Base-by-base conservation (phyloP, 1,139 yeast species). In the Yamadazyma dushanensis region DNA sequence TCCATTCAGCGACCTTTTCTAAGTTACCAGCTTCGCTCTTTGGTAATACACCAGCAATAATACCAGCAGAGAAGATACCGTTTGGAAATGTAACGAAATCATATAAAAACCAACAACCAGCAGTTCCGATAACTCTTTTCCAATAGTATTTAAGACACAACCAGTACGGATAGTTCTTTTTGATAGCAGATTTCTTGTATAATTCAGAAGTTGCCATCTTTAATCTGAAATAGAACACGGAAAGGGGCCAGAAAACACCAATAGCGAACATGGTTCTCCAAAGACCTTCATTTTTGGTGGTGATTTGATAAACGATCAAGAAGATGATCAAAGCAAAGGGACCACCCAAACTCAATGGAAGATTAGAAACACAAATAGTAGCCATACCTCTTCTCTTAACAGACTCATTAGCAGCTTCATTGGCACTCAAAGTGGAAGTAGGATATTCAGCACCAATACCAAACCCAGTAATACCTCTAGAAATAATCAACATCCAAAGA, bases 391-490 rank as follows among this genome's bases (percentile, higher is more conserved):
- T 70, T 50, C 72, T 70, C 50, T 69, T 77, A 31, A 73, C 68
- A 2, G 79, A 67, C 43, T 76, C 80, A 52, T 83, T 81, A 2
- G 89, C 85, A 24, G 88, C 84, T 55, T 83, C 90, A 28, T 80
- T 75, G 1, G 88, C 87, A 20, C 84, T 68, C 2, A 82, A 73
- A 0, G 86, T 77, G 21, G 83, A 77, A 2, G 85, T 79, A 3
- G 86, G 85, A 54, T 83, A 81, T 54, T 84, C 92, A 16, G 88
- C 88, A 40, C 90, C 90, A 43, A 83, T 75, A 40, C 90, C 90
- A 43, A 80, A 76, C 35, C 90, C 90, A 32, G 83, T 76, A 16
- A 78, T 70, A 46, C 88, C 88, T 56, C 89, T 66, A 39, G 76
- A 64, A 21, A 82, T 76, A 31, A 79, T 72, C 51, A 83, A 66